Evolutionary conservation across 78 protist species (phyloP).

Genomic region (Trichosphaerium sp.): DNA sequence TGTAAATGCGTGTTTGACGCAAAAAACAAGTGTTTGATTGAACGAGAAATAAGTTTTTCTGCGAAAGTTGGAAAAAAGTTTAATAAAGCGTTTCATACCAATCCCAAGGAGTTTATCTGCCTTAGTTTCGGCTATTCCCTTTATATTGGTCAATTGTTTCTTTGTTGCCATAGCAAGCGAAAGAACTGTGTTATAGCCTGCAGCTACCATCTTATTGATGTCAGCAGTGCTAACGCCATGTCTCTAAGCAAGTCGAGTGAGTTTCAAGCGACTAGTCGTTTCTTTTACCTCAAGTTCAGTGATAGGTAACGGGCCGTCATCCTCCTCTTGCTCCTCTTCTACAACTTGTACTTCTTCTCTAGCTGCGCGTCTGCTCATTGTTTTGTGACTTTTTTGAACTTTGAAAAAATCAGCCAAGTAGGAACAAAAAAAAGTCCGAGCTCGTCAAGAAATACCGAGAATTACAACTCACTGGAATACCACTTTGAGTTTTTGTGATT

Average conservation of each 20-base stretch:
- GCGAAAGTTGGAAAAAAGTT: too few relatives aligned
- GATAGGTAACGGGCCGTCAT: conserved; percentile 15
- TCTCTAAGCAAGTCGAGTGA: background rate
- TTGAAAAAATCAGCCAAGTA: too few relatives aligned
- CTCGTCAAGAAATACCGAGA: too few relatives aligned
- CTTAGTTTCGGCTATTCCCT: conserved; percentile 93
- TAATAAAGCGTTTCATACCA: too few relatives aligned
- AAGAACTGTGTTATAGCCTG: conserved; percentile 92
- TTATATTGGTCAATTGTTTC: conserved; percentile 64
- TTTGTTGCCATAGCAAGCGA: conserved; percentile 77
- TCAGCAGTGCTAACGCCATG: conserved; percentile 83
- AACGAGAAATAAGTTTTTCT: background rate
- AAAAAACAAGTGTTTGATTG: too few relatives aligned
- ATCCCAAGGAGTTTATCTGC: conserved; percentile 92
- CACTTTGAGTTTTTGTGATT: too few relatives aligned
- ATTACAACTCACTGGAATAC: too few relatives aligned
- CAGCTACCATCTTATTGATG: conserved; percentile 80
- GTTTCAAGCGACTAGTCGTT: too few relatives aligned
- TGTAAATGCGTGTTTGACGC: too few relatives aligned
- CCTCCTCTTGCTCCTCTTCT: conserved; percentile 31
- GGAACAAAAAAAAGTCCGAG: too few relatives aligned
- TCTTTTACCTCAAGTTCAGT: conserved; percentile 35
- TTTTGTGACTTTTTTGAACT: too few relatives aligned
- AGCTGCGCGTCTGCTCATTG: too few relatives aligned
- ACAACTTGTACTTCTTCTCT: conserved; percentile 12